A percentile compares a stretch with the other conserved stretches of the same genome.
Conservation (phyloP, 2,329 filamentous ascomycete genomes). For the Neonectria magnoliae region DNA sequence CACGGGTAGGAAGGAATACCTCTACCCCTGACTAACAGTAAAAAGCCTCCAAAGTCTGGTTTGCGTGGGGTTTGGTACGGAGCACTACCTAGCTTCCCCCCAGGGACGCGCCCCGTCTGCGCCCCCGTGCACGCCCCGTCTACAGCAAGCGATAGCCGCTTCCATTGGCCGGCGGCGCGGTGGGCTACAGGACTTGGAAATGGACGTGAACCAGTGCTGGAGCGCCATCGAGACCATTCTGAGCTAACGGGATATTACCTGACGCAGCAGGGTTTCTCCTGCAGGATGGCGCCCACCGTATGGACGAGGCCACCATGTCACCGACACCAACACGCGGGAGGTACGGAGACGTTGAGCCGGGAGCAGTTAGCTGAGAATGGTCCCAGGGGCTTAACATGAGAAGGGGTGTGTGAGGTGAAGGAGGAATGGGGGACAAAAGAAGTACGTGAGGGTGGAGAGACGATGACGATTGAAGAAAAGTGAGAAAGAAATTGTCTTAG, state of each 20-base stretch:
- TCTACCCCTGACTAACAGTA: constrained; percentile 35
- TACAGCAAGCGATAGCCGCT: constrained; percentile 2
- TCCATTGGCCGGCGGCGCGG: constrained; percentile 31
- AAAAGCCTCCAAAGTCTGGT: constrained; percentile 1
- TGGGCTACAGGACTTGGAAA: constrained; percentile 27
- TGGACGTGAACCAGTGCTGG: constrained; percentile 41
- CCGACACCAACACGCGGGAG: constrained; percentile 17
- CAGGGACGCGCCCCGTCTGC: constrained; percentile 14
- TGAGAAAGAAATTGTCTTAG: neutral
- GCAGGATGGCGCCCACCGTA: constrained; percentile 36
- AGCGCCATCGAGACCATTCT: constrained; percentile 40
- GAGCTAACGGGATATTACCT: constrained; percentile 47
- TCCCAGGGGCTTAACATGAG: constrained; percentile 7
- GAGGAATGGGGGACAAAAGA: neutral
- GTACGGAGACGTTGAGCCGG: constrained; percentile 14
- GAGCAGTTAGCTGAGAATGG: constrained; percentile 4
- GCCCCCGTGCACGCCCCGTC: constrained; percentile 2
- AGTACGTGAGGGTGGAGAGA: neutral
- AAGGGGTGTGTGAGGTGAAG: neutral
- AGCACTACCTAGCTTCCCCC: neutral
- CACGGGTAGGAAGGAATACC: neutral
- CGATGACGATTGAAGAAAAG: neutral
- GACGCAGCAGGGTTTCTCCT: constrained; percentile 44
- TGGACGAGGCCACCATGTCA: constrained; percentile 21
- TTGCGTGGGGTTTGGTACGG: constrained; percentile 6